Evolutionary conservation across 345 rosid species (phyloP), one percentile per base, ranked within the genome.

Genomic region (Noccaea bulbosa): DNA sequence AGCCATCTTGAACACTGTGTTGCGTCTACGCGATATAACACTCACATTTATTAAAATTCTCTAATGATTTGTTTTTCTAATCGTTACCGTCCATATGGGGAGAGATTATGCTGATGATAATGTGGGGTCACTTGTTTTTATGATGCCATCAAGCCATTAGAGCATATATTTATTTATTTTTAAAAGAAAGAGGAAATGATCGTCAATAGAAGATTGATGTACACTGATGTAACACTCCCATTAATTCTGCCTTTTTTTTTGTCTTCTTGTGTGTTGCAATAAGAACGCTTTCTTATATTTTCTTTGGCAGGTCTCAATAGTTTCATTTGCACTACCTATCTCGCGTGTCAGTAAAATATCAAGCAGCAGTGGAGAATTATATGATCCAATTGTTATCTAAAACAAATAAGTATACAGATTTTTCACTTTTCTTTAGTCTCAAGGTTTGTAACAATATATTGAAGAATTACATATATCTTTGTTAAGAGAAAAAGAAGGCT

Each of bases 61-160:
- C 76, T 70, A 27, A 46, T 76, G 48, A 72, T 78, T 71, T 75
- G 67, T 72, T 67, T 33, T 44, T 60, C 39, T 60, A 41, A 77
- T 83, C 83, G 53, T 62, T 81, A 75, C 86, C 83, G 68, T 83
- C 82, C 86, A 79, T 70, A 55, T 85, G 82, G 82, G 66, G 77
- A 76, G 70, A 81, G 83, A 76, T 76, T 69, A 75, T 69, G 75
- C 75, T 75, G 48, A 32, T 76, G 79, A 76, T 76, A 76, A 76
- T 69, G 79, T 76, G 79, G 79, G 79, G 70, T 55, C 79, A 69
- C 0, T 33, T 69, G 14, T 69, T 70, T 54, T 54, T 76, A 17
- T 84, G 87, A 88, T 74, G 87, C 82, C 88, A 70, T 76, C 79
- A 76, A 90, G 71, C 92, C 97, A 86, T 74, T 87, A 77, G 11